phyloP scores from a whole-genome alignment of 2,329 filamentous ascomycete genomes.

The Ophiocordyceps robertsii region DNA sequence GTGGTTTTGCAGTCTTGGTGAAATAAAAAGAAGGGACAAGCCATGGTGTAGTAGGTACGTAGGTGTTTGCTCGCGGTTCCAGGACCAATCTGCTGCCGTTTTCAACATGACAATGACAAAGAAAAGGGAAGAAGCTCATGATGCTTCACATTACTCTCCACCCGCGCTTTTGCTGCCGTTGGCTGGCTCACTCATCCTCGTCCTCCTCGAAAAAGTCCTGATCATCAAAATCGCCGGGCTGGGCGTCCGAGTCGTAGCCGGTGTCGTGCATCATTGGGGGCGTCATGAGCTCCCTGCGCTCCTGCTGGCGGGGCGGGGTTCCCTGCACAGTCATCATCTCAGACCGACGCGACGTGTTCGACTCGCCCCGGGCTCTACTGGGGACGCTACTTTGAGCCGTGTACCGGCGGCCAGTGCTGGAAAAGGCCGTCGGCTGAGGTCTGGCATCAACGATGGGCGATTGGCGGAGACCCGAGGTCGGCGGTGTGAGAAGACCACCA shows the following conservation, averaged over 20 bases:
- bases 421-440: slow-evolving; percentile 46
- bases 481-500: slow-evolving; percentile 80
- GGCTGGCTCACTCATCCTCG: slow-evolving; percentile 6
- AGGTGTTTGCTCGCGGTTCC: background rate
- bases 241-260: slow-evolving; percentile 48
- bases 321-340: slow-evolving; percentile 23
- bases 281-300: slow-evolving; percentile 33
- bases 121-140: background rate
- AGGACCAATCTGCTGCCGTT: background rate
- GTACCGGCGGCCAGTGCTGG: slow-evolving; percentile 44
- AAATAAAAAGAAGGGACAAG: background rate
- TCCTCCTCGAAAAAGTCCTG: slow-evolving; percentile 44
- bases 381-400: slow-evolving; percentile 26
- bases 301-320: slow-evolving; percentile 29
- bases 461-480: slow-evolving; percentile 57
- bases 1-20: slow-evolving; percentile 12
- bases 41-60: background rate
- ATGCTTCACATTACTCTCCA: background rate
- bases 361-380: slow-evolving; percentile 13
- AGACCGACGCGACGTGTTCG: slow-evolving; percentile 20
- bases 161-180: background rate
- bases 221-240: slow-evolving; percentile 44
- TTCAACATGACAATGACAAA: slow-evolving; percentile 1
- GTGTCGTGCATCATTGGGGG: slow-evolving; percentile 47
- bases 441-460: slow-evolving; percentile 31